phyloP scores from a whole-genome alignment of 331 rosid genomes.

The Dryas integrifolia region DNA sequence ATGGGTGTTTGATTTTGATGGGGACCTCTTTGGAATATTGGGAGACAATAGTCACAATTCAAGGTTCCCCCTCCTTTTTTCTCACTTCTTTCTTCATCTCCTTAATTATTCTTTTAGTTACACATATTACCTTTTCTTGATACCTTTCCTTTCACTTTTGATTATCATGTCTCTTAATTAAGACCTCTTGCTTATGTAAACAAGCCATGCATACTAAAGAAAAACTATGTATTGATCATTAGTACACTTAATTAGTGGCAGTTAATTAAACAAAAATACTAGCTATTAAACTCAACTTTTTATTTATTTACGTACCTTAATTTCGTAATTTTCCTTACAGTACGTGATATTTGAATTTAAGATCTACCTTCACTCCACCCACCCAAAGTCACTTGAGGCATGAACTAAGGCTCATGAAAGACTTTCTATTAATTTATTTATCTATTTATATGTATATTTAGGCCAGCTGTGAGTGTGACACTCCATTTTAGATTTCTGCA shows the following conservation, averaged over 20 bases:
- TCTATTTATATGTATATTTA: no score
- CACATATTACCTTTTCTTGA: constrained; percentile 48
- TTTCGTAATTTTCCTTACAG: no score
- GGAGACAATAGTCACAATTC: constrained; percentile 60
- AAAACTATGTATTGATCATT: background rate
- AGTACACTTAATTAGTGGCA: background rate
- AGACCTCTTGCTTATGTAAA: background rate
- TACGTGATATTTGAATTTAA: no score
- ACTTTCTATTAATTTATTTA: no score
- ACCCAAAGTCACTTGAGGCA: no score
- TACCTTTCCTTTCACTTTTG: constrained; percentile 46
- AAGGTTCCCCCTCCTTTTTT: constrained; percentile 48
- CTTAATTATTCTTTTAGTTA: constrained; percentile 39
- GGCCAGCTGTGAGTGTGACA: no score
- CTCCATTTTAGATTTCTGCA: no score
- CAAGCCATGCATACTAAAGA: background rate
- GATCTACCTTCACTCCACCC: no score
- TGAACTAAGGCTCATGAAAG: no score
- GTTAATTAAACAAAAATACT: background rate
- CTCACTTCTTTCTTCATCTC: constrained; percentile 35
- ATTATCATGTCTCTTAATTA: constrained; percentile 23
- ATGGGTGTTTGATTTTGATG: constrained; percentile 50
- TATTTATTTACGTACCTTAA: no score
- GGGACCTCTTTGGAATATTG: constrained; percentile 68
- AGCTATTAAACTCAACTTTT: no score